phyloP scores from a whole-genome alignment of 208 protist genomes.

The Acanthamoeba sp. region DNA sequence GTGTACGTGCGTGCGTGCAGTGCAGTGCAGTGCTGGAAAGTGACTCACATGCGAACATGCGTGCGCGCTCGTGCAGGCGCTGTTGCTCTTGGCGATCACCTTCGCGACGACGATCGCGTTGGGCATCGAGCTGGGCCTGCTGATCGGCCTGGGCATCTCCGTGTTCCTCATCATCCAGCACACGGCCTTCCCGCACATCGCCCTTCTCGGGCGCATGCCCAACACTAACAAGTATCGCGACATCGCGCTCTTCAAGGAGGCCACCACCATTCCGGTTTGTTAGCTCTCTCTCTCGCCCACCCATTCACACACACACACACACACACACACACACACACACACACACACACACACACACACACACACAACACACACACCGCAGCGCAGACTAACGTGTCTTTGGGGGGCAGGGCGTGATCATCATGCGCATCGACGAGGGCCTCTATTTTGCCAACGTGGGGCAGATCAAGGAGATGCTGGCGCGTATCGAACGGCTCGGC shows the following conservation, averaged over 20 bases:
- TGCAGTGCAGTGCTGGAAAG: too few species aligned
- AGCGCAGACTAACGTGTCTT: too few species aligned
- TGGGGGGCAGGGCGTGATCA: background rate
- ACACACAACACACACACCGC: background rate
- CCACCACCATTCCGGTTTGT: slow-evolving; percentile 48
- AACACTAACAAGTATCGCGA: slow-evolving; percentile 26
- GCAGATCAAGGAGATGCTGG: slow-evolving; percentile 69
- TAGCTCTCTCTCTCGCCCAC: background rate
- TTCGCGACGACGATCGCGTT: slow-evolving; percentile 40
- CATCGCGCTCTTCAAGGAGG: slow-evolving; percentile 56
- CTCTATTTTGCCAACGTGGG: slow-evolving; percentile 72
- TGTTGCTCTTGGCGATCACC: background rate
- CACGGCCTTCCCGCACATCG: slow-evolving; percentile 79
- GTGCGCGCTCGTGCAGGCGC: too few species aligned
- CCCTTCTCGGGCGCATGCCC: slow-evolving; percentile 74
- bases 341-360: too few species aligned
- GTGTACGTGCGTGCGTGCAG: too few species aligned
- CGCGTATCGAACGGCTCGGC: slow-evolving; percentile 43
- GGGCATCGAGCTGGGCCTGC: slow-evolving; percentile 80
- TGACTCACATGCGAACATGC: too few species aligned
- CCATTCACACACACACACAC: too few species aligned
- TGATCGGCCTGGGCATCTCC: slow-evolving; percentile 75
- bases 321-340: too few species aligned
- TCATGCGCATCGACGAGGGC: slow-evolving; percentile 39
- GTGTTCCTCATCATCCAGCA: slow-evolving; percentile 82